Evolutionary conservation across 1,284 basidiomycete species (phyloP), one percentile per base, ranked within the genome.

Genomic region (Leccinum pachyderme): DNA sequence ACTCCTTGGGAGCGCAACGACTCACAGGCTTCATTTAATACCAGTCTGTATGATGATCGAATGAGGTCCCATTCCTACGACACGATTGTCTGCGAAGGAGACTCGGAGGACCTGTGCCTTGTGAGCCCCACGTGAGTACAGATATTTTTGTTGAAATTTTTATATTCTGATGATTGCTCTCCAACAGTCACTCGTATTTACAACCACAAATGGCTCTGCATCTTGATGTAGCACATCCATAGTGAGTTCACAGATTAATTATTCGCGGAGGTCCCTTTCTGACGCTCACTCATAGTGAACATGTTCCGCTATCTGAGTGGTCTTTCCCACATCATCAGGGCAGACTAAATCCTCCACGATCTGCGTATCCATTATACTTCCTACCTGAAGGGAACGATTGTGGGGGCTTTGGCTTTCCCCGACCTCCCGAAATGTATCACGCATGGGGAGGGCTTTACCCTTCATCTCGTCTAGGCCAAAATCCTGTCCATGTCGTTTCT

Each of bases 1-100:
- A 29, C 22, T 46, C 37, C 31, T 22, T 31, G 29, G 31, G 13
- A 43, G 22, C 7, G 25, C 29, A 32, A 33, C 15, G 11, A 41
- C 53, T 55, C 22, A 63, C 18, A 15, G 11, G 11, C 18, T 46
- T 25, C 35, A 51, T 49, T 28, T 25, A 33, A 52, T 43, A 45
- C 25, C 18, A 57, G 61, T 49, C 15, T 49, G 22, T 57, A 62
- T 39, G 29, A 37, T 47, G 44, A 59, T 51, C 63, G n/a, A 22
- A 49, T 24, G 33, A 46, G 11, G 7, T 15, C 29, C 39, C 50
- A 44, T 22, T 15, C 41, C 12, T 41, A 47, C 37, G 18, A 28
- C 41, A 46, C 41, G 18, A 45, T 49, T 11, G 12, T 28, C 39
- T 32, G 35, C 5, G 44, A 47, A 33, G 27, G 39, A 49, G 60